Evolutionary conservation across 2,329 filamentous ascomycete species (phyloP), one percentile per base, ranked within the genome.

Genomic region (Helicocarpus griseus): DNA sequence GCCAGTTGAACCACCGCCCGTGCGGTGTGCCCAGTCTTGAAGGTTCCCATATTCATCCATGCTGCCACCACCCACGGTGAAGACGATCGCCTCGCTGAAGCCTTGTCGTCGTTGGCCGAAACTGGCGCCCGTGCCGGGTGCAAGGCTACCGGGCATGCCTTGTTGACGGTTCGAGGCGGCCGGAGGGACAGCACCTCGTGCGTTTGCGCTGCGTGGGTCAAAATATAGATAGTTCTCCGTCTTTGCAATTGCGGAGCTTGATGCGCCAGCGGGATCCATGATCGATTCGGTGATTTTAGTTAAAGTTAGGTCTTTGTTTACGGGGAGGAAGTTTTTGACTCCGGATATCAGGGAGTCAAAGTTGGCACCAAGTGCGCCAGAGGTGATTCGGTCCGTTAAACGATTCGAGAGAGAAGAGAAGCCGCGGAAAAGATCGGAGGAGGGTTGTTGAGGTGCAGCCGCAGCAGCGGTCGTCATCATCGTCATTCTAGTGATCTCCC

Each of bases 41-140:
- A 98, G 68, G 69, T 98, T 98, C 19, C 90, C 91, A 66, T 97
- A 98, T 68, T 98, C 93, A 61, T 98, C 93, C 87, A 98, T 97
- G 65, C 89, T 96, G 39, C 93, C 93, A 44, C 94, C 93, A 3
- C 93, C 93, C 2, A 94, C 89, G 0, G 88, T 91, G 65, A 96
- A 95, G n/a, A 95, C 88, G 50, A 95, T 85, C 1, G 89, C 87
- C 63, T 95, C 90, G 46, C 82, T 87, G 69, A 91, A 96, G 0
- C 88, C 89, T 63, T 95, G 90, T 50, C 91, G 77, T 54, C 89
- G 75, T 69, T 97, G 91, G 1, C 91, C 93, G 68, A 97, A 97
- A 51, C 82, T 94, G 5, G 89, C 90, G 31, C 81, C 78, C 22
- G 85, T 87, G 3, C 89, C 89, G 68, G 76, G 73, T 0, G 79